Evolutionary conservation across 257 asterid genomes (phyloP), one percentile per base, ranked within the genome.

Genomic region (Thymus mandschuricus): DNA sequence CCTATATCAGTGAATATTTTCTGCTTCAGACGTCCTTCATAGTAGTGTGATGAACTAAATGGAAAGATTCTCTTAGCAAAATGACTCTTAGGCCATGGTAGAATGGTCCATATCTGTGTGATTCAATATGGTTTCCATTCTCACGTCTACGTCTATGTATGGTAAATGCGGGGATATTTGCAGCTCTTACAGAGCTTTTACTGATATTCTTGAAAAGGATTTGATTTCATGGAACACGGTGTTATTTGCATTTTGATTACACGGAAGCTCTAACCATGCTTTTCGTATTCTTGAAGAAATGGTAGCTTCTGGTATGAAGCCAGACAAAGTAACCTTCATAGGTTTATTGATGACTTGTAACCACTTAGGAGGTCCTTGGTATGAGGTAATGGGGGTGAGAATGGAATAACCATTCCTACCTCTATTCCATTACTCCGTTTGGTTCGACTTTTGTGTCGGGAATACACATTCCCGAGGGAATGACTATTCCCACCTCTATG

Each of bases 311-410:
- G 73, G 83, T 4, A 29, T 79, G 30, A 79, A 81, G 79, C 97
- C 97, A 1, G 96, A 90, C 73, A 85, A 83, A 69, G 93, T 86
- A 45, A 90, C 97, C 41, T 90, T 90, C 82, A 78, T 88, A 44
- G 97, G 97, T 33, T 77, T 90, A 40, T 69, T 90, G 72, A 85
- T 90, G 93, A 85, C 90, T 33, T 90, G 97, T 61, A 90, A 87
- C 78, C 97, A 88, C 78, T 80, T 81, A 68, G 97, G 97, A n/a
- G n/a, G n/a, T n/a, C n/a, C 2, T 66, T 84, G 56, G n/a, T n/a
- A n/a, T n/a, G n/a, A n/a, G n/a, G n/a, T n/a, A n/a, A n/a, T n/a
- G n/a, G n/a, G n/a, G n/a, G n/a, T n/a, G n/a, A n/a, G n/a, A n/a
- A n/a, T n/a, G n/a, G n/a, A n/a, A n/a, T n/a, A n/a, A n/a, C n/a